Base-by-base conservation (phyloP, 1,139 yeast genomes). In the Geotrichum australiense region DNA sequence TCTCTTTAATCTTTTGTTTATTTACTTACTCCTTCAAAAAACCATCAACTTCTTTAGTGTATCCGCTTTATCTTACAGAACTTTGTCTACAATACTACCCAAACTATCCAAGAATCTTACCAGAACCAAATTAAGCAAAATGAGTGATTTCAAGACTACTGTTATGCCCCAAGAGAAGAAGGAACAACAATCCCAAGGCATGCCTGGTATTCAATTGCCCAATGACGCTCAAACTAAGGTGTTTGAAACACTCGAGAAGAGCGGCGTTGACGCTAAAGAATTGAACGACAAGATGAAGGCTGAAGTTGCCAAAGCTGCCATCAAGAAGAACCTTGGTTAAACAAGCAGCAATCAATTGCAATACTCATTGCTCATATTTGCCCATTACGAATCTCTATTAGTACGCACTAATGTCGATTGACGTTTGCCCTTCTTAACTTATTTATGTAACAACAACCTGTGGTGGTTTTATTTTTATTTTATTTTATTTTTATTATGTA, bases 141-240 rank as follows among this genome's bases (percentile, higher is more conserved):
- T 43, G 47, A 41, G 37, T 20, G 40, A 43, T 16, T 33, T 31
- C 26, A 44, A 41, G 37, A 15, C 47, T 11, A 44, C 47, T 18
- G 45, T 44, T 19, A 35, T 44, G 39, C 44, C 47, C 29, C 18
- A 34, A 6, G 45, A 37, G 16, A 26, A 33, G 24, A 18, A 16
- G 14, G 39, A 25, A 12, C 21, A 28, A 23, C 22, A 32, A 14
- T 30, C 39, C 11, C 42, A 38, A 25, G 42, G 44, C 18, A 29
- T 43, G 4, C 47, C 47, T 7, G 47, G 45, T 6, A 35, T 44
- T 14, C 38, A 29, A 11, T 8, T 44, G 18, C 45, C 47, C 15
- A 31, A 36, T n/a, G 35, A 31, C 11, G 42, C 39, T 21, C 42
- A 37, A 23, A 42, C 34, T 19, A 30, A 35, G 31, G 47, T 28